Evolutionary conservation across 169 alveolate genomes (phyloP).

Genomic region (Cryptosporidium sp.): DNA sequence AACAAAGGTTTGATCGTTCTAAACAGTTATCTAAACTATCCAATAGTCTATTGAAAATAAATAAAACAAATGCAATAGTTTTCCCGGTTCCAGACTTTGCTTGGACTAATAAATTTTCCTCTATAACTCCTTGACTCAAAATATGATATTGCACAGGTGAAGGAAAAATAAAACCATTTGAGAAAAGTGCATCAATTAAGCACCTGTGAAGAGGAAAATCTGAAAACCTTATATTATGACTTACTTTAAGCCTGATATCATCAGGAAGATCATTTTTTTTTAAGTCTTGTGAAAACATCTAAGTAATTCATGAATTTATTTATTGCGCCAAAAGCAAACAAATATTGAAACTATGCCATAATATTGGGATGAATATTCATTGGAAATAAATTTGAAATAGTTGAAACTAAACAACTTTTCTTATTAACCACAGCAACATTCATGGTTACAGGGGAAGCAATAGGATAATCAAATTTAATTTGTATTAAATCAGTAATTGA

Average conservation of each 20-base stretch:
- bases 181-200: slow-evolving; percentile 6
- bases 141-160: slow-evolving; percentile 71
- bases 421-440: neutral
- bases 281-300: neutral
- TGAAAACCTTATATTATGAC: slow-evolving; percentile 24
- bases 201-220: slow-evolving; percentile 50
- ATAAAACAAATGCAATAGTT: slow-evolving; percentile 77
- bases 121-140: slow-evolving; percentile 25
- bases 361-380: slow-evolving; percentile 31
- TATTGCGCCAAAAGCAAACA: slow-evolving; percentile 21
- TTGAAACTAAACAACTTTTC: neutral
- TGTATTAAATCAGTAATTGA: slow-evolving; percentile 2
- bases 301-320: neutral
- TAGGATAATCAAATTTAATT: slow-evolving; percentile 14
- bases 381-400: slow-evolving; percentile 7
- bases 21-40: neutral
- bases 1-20: neutral
- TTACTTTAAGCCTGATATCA: slow-evolving; percentile 17
- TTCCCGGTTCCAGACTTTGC: slow-evolving; percentile 82
- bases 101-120: slow-evolving; percentile 73
- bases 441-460: slow-evolving; percentile 42
- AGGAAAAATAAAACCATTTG: slow-evolving; percentile 45
- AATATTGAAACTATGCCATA: slow-evolving; percentile 18
- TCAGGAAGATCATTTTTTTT: slow-evolving; percentile 20
- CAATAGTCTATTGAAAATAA: slow-evolving; percentile 50